A percentile compares a stretch with the other conserved stretches of the same genome.
Evolutionary conservation across 2,329 filamentous ascomycete species (phyloP).

Genomic region (Aspergillus nomiae): DNA sequence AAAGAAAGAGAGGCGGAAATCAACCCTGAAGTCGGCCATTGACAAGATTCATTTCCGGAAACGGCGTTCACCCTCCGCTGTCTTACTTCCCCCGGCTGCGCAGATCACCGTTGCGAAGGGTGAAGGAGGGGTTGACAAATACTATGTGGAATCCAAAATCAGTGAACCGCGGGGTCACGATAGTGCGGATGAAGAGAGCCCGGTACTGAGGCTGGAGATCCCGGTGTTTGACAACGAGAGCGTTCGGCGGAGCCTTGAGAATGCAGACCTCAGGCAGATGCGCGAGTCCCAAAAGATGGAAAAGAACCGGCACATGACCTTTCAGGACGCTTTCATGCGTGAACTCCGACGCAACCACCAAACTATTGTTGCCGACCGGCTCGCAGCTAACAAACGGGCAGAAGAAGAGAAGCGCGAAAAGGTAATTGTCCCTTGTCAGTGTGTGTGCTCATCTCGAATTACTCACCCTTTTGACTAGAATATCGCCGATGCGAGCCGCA

Average conservation of each 20-base stretch:
- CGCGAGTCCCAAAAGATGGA: constrained; percentile 33
- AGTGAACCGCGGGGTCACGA: constrained; percentile 6
- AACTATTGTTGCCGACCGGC: constrained; percentile 30
- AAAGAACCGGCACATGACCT: constrained; percentile 34
- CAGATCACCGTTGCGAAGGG: constrained; percentile 30
- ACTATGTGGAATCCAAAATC: constrained; percentile 31
- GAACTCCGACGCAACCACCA: constrained; percentile 34
- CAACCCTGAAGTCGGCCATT: constrained; percentile 37
- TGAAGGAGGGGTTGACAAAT: constrained; percentile 35
- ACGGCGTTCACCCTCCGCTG: constrained; percentile 31
- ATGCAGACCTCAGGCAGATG: constrained; percentile 34
- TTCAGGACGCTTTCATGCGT: constrained; percentile 35
- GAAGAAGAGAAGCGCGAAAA: constrained; percentile 42
- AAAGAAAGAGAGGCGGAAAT: constrained; percentile 33
- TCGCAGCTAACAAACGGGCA: constrained; percentile 29
- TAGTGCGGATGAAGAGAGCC: constrained; percentile 18
- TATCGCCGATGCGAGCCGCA: constrained; percentile 31
- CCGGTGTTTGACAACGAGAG: constrained; percentile 38
- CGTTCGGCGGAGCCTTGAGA: constrained; percentile 36
- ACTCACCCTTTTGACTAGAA: constrained; percentile 33
- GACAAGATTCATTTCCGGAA: constrained; percentile 40
- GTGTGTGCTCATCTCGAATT: neutral
- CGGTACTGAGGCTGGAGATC: constrained; percentile 32
- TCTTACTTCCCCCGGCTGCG: constrained; percentile 31
- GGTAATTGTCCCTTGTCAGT: constrained; percentile 26